Percentiles rank a stretch among this genome's conserved stretches.
phyloP scores from a whole-genome alignment of 805 yeast species.

The Saccharomycopsis javanensis region DNA sequence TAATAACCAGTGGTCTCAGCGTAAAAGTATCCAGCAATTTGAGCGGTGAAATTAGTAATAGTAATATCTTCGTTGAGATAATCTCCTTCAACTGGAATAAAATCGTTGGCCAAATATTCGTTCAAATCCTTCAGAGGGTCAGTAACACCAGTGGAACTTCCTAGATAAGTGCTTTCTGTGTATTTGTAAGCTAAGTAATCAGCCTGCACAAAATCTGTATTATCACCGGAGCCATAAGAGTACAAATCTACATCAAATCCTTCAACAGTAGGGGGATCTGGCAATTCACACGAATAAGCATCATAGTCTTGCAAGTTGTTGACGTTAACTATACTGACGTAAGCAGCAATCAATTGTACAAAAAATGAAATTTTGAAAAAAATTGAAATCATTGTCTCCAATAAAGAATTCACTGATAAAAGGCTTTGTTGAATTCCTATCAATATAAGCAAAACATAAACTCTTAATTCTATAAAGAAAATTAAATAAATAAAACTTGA shows the following conservation, averaged over 20 bases:
- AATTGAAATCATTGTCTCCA: background rate
- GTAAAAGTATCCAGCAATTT: conserved; percentile 24
- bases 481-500: too few species aligned
- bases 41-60: conserved; percentile 22
- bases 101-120: background rate
- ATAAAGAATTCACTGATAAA: background rate
- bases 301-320: background rate
- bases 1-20: conserved; percentile 27
- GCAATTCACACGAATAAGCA: conserved; percentile 1
- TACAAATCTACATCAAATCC: conserved; percentile 4
- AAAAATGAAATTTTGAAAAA: background rate
- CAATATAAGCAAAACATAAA: too few species aligned
- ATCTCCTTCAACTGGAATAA: background rate
- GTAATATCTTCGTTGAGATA: conserved; percentile 8
- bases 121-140: background rate
- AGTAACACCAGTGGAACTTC: background rate
- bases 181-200: background rate
- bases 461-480: too few species aligned
- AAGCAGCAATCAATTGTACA: background rate
- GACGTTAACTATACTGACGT: background rate
- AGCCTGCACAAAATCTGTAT: background rate
- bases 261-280: background rate
- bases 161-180: background rate
- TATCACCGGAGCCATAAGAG: background rate
- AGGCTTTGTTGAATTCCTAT: background rate